Evolutionary conservation across 2,329 filamentous ascomycete species (phyloP).

Genomic region (Aspergillus amoenus): DNA sequence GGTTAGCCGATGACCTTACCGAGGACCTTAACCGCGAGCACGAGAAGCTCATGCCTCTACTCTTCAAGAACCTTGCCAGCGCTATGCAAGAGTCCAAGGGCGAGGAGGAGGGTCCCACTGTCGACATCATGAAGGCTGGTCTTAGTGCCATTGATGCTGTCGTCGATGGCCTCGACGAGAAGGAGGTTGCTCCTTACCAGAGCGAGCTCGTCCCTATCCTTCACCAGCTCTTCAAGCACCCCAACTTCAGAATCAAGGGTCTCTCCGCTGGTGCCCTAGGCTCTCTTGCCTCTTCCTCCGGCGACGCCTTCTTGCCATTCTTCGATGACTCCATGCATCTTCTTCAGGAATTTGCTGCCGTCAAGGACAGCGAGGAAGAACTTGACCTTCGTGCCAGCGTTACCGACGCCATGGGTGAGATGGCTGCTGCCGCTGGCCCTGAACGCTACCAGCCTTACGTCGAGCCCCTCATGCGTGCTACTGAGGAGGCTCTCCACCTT

Average conservation of each 20-base stretch:
- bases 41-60: slow-evolving; percentile 74
- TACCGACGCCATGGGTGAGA: slow-evolving; percentile 89
- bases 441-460: slow-evolving; percentile 90
- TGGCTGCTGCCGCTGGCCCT: slow-evolving; percentile 82
- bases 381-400: slow-evolving; percentile 86
- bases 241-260: slow-evolving; percentile 86
- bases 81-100: slow-evolving; percentile 68
- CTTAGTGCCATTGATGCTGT: slow-evolving; percentile 90
- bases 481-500: slow-evolving; percentile 83
- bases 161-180: slow-evolving; percentile 68
- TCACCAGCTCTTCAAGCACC: slow-evolving; percentile 77
- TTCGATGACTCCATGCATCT: slow-evolving; percentile 87
- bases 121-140: slow-evolving; percentile 83
- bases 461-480: slow-evolving; percentile 83
- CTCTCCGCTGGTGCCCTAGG: slow-evolving; percentile 86
- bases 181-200: slow-evolving; percentile 79
- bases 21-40: slow-evolving; percentile 88
- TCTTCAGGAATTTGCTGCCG: slow-evolving; percentile 77
- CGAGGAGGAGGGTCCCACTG: slow-evolving; percentile 68
- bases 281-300: slow-evolving; percentile 82
- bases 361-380: slow-evolving; percentile 88
- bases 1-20: slow-evolving; percentile 87
- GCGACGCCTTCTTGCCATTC: slow-evolving; percentile 82
- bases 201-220: slow-evolving; percentile 80
- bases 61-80: slow-evolving; percentile 85